phyloP scores from a whole-genome alignment of 2,329 filamentous ascomycete species.

The Exophiala calicioides region DNA sequence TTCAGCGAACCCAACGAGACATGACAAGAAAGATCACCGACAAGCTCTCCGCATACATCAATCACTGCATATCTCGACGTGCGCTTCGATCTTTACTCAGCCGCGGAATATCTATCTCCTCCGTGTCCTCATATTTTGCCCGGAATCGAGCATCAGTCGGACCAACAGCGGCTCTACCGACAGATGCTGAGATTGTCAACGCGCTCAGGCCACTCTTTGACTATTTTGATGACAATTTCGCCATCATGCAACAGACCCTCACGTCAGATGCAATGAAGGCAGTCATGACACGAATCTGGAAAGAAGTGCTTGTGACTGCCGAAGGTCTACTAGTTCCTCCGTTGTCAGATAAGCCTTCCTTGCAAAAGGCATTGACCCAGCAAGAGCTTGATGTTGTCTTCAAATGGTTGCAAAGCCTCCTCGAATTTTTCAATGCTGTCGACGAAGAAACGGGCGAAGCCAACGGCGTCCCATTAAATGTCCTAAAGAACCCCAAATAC shows the following conservation, averaged over 20 bases:
- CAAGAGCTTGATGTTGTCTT: conserved; percentile 94
- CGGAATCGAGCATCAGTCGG: conserved; percentile 46
- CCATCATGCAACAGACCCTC: conserved; percentile 96
- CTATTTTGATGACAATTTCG: conserved; percentile 98
- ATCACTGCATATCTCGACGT: conserved; percentile 79
- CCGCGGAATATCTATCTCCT: conserved; percentile 70
- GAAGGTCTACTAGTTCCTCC: conserved; percentile 89
- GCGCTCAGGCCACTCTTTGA: conserved; percentile 81
- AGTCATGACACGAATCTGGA: conserved; percentile 98
- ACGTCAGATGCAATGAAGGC: conserved; percentile 96
- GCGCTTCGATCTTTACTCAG: conserved; percentile 74
- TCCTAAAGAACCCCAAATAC: conserved; percentile 96
- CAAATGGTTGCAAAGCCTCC: conserved; percentile 86
- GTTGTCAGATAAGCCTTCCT: conserved; percentile 88
- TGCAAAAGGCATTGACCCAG: conserved; percentile 77
- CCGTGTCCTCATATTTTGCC: conserved; percentile 67
- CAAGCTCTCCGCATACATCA: conserved; percentile 95
- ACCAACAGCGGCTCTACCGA: conserved; percentile 55
- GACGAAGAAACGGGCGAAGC: conserved; percentile 82
- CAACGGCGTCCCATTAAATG: conserved; percentile 83
- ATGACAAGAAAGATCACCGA: conserved; percentile 98
- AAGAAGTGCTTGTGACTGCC: conserved; percentile 90
- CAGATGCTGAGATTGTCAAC: conserved; percentile 73
- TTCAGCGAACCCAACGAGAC: conserved; percentile 94
- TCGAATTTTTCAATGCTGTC: conserved; percentile 91